Base-by-base conservation (phyloP, 768 basidiomycete genomes). In the Suillus bovinus region DNA sequence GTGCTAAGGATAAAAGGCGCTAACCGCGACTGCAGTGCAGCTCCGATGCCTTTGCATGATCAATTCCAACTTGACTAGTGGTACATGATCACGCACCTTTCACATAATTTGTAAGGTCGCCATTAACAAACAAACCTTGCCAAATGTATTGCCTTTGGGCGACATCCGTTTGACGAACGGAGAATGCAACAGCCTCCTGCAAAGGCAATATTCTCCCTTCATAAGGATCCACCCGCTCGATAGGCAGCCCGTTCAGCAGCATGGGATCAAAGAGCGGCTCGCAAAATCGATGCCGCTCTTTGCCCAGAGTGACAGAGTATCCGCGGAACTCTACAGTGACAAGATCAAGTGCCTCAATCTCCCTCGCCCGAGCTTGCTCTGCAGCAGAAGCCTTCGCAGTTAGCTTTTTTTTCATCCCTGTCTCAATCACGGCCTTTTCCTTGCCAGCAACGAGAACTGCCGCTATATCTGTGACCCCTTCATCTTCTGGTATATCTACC, bases 361-460 rank as follows among this genome's bases (percentile, higher is more conserved):
- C 92, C 64, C 84, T 82, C 49, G 90, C 90, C 38, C 91, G 87
- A 16, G 90, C 90, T 70, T 86, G 88, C 72, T 90, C 93, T 13
- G 89, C 91, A 42, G 89, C 92, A 54, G 85, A 85, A 29, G 86
- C 89, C 65, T 86, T 90, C 34, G 84, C 86, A 9, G 81, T 87
- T 29, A 84, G 82, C 66, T 88, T 88, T 71, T 89, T 90, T 77
- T 90, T 93, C 78, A 88, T 89, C 22, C 87, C 89, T 64, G 85
- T 86, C 73, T 94, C 93, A 63, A 96, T 94, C 38, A 95, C 85
- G 0, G 93, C 91, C 66, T 89, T 87, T 75, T 95, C 94, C 70
- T 90, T 91, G n/a, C 94, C 94, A 9, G 93, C 91, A 36, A 94
- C 91, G 49, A 96, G 80, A 52, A 92, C 87, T 9, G 95, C 93